Percentiles rank a stretch among this genome's conserved stretches.
Evolutionary conservation across 805 yeast species (phyloP).

Genomic region (baker's yeast (Saccharomyces cerevisiae)): DNA sequence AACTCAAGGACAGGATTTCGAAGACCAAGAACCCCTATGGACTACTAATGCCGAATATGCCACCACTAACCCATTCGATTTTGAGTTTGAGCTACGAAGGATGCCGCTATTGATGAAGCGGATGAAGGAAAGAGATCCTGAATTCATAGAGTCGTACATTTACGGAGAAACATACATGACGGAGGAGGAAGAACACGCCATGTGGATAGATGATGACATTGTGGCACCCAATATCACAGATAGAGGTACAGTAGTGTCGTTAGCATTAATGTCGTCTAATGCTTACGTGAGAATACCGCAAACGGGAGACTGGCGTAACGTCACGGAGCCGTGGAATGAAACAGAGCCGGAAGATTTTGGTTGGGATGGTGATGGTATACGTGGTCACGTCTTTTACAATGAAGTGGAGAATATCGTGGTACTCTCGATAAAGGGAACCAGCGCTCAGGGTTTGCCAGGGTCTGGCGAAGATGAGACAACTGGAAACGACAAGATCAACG

Average conservation of each 20-base stretch:
- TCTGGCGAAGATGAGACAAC: slow-evolving; percentile 76
- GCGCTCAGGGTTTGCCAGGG: slow-evolving; percentile 70
- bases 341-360: slow-evolving; percentile 60
- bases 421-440: slow-evolving; percentile 82
- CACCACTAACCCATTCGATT: slow-evolving; percentile 22
- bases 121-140: slow-evolving; percentile 44
- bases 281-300: slow-evolving; percentile 78
- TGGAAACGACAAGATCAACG: slow-evolving; percentile 73
- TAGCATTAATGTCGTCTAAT: slow-evolving; percentile 82
- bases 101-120: slow-evolving; percentile 27
- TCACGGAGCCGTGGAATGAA: slow-evolving; percentile 50
- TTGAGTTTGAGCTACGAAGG: slow-evolving; percentile 11
- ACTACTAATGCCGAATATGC: slow-evolving; percentile 9
- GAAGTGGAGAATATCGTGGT: slow-evolving; percentile 54
- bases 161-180: background rate
- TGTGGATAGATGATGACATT: slow-evolving; percentile 50
- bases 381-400: slow-evolving; percentile 83
- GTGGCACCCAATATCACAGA: slow-evolving; percentile 70
- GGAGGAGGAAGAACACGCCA: background rate
- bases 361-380: slow-evolving; percentile 75
- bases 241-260: slow-evolving; percentile 57
- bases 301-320: slow-evolving; percentile 82
- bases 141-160: slow-evolving; percentile 57
- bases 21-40: slow-evolving; percentile 16
- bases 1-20: background rate